Percentiles rank a stretch among this genome's conserved stretches.
phyloP scores from a whole-genome alignment of 2,329 filamentous ascomycete species.

The Alternaria viburni region DNA sequence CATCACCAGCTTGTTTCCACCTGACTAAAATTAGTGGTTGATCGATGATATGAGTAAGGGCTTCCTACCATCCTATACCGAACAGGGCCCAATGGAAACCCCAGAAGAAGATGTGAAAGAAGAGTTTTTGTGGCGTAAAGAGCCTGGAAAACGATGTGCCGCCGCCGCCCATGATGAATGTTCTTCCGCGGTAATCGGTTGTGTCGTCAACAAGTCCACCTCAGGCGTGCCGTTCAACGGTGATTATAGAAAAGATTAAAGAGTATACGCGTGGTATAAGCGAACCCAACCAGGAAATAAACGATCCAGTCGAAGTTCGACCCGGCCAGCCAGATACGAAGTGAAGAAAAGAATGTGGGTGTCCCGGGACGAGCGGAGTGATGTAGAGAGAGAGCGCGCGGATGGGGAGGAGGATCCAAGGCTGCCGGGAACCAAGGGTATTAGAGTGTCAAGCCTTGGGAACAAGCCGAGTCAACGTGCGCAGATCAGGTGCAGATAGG shows the following conservation, averaged over 20 bases:
- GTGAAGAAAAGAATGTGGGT: conserved; percentile 48
- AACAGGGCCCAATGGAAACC: conserved; percentile 79
- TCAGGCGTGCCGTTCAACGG: conserved; percentile 37
- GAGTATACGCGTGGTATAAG: conserved; percentile 39
- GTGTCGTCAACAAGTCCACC: conserved; percentile 4
- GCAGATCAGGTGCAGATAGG: conserved; percentile 45
- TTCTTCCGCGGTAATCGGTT: neutral
- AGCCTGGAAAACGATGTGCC: conserved; percentile 23
- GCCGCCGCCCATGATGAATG: conserved; percentile 19
- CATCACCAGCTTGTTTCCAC: conserved; percentile 76
- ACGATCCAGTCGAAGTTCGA: conserved; percentile 47
- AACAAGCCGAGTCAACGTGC: conserved; percentile 25
- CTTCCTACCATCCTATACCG: conserved; percentile 78
- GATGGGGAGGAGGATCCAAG: conserved; percentile 41
- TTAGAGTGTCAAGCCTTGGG: conserved; percentile 41
- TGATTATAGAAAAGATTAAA: conserved; percentile 46
- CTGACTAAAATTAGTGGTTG: conserved; percentile 53
- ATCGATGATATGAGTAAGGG: conserved; percentile 21
- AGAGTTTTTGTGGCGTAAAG: conserved; percentile 71
- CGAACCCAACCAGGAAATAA: conserved; percentile 40
- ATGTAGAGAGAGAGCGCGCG: conserved; percentile 34
- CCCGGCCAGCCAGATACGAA: conserved; percentile 53
- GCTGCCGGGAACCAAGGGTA: conserved; percentile 43
- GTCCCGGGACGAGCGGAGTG: conserved; percentile 40
- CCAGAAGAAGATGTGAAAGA: conserved; percentile 86